A percentile compares a stretch with the other conserved stretches of the same genome.
Conservation (phyloP, 768 basidiomycete species). For the Pisolithus marmoratus region DNA sequence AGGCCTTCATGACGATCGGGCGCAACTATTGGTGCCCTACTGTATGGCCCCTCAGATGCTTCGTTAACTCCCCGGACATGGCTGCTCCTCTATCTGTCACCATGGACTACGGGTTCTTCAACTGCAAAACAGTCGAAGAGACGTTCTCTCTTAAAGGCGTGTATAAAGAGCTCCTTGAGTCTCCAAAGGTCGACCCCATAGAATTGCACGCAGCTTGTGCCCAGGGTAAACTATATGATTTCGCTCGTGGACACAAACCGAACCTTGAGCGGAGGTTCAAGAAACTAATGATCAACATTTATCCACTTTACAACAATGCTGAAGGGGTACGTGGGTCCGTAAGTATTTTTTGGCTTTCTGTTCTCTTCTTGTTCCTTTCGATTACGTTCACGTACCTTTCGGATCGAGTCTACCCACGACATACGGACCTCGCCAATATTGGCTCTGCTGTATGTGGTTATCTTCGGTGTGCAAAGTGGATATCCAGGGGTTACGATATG, state of each 20-base stretch:
- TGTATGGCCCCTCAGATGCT: constrained; percentile 35
- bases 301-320: constrained; percentile 6
- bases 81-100: constrained; percentile 7
- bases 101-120: constrained; percentile 33
- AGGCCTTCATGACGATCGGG: constrained; percentile 18
- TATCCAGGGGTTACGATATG: too few species aligned
- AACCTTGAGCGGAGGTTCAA: constrained; percentile 17
- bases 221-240: constrained; percentile 26
- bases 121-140: constrained; percentile 26
- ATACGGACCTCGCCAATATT: too few species aligned
- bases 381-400: too few species aligned
- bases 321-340: neutral
- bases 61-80: constrained; percentile 9
- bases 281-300: constrained; percentile 27
- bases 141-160: constrained; percentile 19
- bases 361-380: too few species aligned
- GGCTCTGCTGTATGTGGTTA: too few species aligned
- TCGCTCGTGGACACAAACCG: constrained; percentile 13
- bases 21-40: constrained; percentile 11
- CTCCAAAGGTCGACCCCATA: constrained; percentile 19
- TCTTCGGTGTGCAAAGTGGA: too few species aligned
- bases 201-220: constrained; percentile 31
- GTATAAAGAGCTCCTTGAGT: constrained; percentile 27
- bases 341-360: too few species aligned
- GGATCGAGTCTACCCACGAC: too few species aligned